Evolutionary conservation across 2,329 filamentous ascomycete species (phyloP), one percentile per base, ranked within the genome.

Genomic region (Microsporum canis): DNA sequence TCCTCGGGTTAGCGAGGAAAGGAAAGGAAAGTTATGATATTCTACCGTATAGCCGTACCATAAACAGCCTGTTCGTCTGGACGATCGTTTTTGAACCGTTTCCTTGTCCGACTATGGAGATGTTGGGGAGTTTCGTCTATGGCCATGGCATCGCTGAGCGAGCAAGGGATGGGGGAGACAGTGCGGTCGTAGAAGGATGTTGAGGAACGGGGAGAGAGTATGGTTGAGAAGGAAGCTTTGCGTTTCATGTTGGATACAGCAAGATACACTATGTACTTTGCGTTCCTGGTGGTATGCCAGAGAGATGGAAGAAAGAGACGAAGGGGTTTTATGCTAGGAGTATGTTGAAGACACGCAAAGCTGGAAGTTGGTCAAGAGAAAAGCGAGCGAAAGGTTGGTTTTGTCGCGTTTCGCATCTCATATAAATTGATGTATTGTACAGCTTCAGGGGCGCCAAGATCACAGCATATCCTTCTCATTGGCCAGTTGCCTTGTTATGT

Each of bases 41-140:
- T 29, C 2, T 29, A 14, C 12, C 41, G 29, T 6, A 14, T 10
- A 7, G 33, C 64, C 75, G 65, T 72, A 84, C 82, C 78, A 68
- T 83, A 80, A 61, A 85, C 77, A 14, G 75, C 70, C 60, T 78
- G 72, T 60, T 84, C 82, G 60, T 82, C 78, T 0, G 83, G 83
- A 51, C 83, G 76, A 66, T 81, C 79, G 68, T 85, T 79, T 62
- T 82, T 76, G 65, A 81, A 78, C 38, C 83, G 73, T 71, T 86
- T 86, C 62, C 79, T 76, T 61, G 83, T 86, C 17, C 83, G 79
- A 63, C 78, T 79, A 65, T 80, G 77, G 51, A 84, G 76, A 65
- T 84, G 71, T 67, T 68, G 71, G 17, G 72, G 70, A 17, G 66
- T 67, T 59, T 73, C 71, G 45, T 71, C 67, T 63, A 70, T 66